Evolutionary conservation across 108 stramenopile genomes (phyloP).

Genomic region (Aurantiochytrium sp.): DNA sequence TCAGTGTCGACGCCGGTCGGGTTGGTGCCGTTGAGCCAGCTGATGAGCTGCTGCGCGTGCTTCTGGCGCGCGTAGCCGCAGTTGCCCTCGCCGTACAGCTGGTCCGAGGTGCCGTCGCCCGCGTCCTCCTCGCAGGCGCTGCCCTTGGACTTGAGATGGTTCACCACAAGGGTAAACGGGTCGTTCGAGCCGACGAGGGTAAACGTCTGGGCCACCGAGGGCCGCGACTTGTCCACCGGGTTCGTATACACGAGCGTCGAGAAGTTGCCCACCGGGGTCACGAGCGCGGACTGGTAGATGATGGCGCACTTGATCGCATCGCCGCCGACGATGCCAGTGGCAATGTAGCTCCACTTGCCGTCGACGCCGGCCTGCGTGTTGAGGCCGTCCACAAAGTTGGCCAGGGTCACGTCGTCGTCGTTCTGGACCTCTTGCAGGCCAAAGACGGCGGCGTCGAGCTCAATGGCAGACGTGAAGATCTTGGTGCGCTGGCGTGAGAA

Average conservation of each 20-base stretch:
- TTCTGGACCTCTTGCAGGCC: constrained; percentile 15
- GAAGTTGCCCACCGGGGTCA: neutral
- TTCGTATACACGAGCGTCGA: neutral
- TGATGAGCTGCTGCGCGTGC: neutral
- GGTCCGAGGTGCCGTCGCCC: neutral
- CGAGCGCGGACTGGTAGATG: constrained; percentile 23
- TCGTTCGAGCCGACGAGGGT: neutral
- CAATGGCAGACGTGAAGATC: neutral
- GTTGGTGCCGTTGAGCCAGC: neutral
- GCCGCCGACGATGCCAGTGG: neutral
- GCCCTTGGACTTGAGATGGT: constrained; percentile 15
- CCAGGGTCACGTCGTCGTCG: neutral
- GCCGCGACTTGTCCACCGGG: constrained; percentile 6
- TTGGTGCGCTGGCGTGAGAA: neutral
- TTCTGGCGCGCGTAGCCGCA: neutral
- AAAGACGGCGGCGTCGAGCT: constrained; percentile 20
- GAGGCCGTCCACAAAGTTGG: neutral
- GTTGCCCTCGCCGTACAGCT: neutral
- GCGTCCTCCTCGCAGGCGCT: constrained; percentile 14
- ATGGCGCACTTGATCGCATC: constrained; percentile 17
- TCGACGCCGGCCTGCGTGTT: neutral
- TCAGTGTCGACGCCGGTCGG: neutral
- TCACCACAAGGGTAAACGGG: neutral
- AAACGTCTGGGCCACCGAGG: neutral
- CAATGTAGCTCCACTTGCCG: constrained; percentile 7